These are phyloP conservation scores for Seiridium cupressi DNA, from an alignment of 2,329 filamentous ascomycete species.

Conservation along the genomic window DNA sequence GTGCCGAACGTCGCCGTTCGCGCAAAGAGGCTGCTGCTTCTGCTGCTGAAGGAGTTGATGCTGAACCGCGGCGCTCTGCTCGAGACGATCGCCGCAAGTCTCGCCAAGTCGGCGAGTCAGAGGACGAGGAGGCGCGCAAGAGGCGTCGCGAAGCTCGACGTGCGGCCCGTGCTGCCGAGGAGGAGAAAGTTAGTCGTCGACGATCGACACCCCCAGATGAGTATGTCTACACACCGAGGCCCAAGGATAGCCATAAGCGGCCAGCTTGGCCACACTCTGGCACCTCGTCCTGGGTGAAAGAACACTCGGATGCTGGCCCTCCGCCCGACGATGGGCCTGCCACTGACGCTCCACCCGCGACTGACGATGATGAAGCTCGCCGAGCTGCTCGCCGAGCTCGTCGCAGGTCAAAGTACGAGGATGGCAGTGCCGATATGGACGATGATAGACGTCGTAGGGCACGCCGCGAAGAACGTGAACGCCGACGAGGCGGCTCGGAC, in stretches of 20 bases:
- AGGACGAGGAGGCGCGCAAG: constrained; percentile 54
- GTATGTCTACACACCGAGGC: constrained; percentile 41
- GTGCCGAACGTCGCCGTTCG: constrained; percentile 36
- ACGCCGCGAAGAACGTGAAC: constrained; percentile 42
- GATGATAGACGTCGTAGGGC: constrained; percentile 38
- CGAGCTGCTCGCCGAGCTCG: constrained; percentile 47
- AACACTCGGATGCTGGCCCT: constrained; percentile 60
- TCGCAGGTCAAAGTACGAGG: constrained; percentile 41
- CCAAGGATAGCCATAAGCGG: constrained; percentile 28
- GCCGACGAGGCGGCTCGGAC: constrained; percentile 29
- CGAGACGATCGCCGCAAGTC: constrained; percentile 48
- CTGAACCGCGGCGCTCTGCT: constrained; percentile 31
- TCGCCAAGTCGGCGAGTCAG: constrained; percentile 36
- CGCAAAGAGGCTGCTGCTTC: constrained; percentile 42
- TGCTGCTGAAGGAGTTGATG: constrained; percentile 43
- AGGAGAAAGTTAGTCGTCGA: constrained; percentile 38
- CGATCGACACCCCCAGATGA: constrained; percentile 43
- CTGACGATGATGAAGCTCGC: constrained; percentile 47
- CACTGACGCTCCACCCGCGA: constrained; percentile 33
- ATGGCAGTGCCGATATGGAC: constrained; percentile 35
- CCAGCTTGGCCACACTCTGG: constrained; percentile 61
- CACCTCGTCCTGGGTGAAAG: constrained; percentile 66
- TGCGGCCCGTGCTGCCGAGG: constrained; percentile 35
- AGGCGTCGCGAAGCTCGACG: constrained; percentile 53
- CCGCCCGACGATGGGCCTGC: constrained; percentile 44